A percentile compares a stretch with the other conserved stretches of the same genome.
Conservation (phyloP, 1,284 basidiomycete species). For the Apiotrichum brassicae region DNA sequence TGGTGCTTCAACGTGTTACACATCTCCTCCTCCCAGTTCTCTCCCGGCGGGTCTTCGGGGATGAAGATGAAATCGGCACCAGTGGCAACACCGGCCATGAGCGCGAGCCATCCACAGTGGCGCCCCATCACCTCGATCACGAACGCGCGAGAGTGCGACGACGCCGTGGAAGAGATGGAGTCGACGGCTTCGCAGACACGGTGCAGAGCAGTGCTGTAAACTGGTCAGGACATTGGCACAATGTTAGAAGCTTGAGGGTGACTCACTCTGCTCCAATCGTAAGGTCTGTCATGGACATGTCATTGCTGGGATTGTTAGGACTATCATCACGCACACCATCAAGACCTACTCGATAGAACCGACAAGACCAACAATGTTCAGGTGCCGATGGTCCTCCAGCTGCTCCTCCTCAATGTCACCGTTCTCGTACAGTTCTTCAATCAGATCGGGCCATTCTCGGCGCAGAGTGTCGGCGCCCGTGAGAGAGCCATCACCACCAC, state of each 20-base stretch:
- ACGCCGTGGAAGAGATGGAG: slow-evolving; percentile 94
- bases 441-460: slow-evolving; percentile 83
- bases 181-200: slow-evolving; percentile 98
- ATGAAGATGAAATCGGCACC: slow-evolving; percentile 98
- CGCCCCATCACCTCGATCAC: slow-evolving; percentile 99
- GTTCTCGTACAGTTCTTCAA: slow-evolving; percentile 61
- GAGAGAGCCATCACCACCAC: slow-evolving; percentile 92
- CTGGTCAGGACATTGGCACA: too few relatives aligned
- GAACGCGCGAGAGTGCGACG: slow-evolving; percentile 93
- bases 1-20: slow-evolving; percentile 86
- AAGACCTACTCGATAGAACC: slow-evolving; percentile 77
- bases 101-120: slow-evolving; percentile 94
- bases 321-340: too few relatives aligned
- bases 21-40: slow-evolving; percentile 88
- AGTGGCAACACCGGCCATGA: slow-evolving; percentile 84
- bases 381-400: slow-evolving; percentile 63
- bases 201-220: slow-evolving; percentile 74
- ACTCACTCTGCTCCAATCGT: slow-evolving; percentile 79
- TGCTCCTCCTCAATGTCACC: slow-evolving; percentile 71
- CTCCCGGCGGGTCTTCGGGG: slow-evolving; percentile 79
- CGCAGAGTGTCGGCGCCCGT: slow-evolving; percentile 93
- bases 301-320: slow-evolving; percentile 55
- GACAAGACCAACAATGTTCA: slow-evolving; percentile 94
- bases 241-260: too few relatives aligned
- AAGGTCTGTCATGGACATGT: slow-evolving; percentile 95